Base-by-base conservation (phyloP, 306 rosid genomes). In the Trifolium fragiferum region DNA sequence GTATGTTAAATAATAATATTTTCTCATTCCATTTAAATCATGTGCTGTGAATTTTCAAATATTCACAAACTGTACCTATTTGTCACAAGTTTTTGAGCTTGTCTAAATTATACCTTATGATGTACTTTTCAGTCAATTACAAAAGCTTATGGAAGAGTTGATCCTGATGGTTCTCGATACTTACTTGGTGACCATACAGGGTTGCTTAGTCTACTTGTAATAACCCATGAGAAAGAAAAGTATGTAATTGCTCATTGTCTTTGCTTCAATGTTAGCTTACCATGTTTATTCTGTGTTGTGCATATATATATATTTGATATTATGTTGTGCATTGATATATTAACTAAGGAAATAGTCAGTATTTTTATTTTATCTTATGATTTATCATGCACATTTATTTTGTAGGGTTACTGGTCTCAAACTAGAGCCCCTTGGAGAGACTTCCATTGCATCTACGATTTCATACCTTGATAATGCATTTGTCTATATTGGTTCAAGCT, bases 81-180 rank as follows among this genome's bases (percentile, higher is more conserved):
- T 62, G 44, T 11, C 33, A 8, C 10, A 43, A 6, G 6, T 21
- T 83, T 81, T 78, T 68, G 37, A 40, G 21, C 66, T 75, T 60
- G n/a, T 59, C 23, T 77, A 60, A 9, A 65, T 86, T 61, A 80
- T 78, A 40, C 51, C 68, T 67, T 54, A 12, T 71, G 61, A 6
- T 74, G 64, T 78, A 66, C 66, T 67, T 78, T 75, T 54, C 62
- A 78, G 99, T 87, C 96, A 81, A 89, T 90, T 70, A 95, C 96
- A 47, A 90, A 83, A 85, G 96, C 99, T 70, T 95, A 92, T 83
- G 98, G 98, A 81, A 86, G 93, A 75, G 96, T 95, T 41, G 99
- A 95, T 86, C 88, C 97, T 41, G 99, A 95, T 81, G 99, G 99
- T 81, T 95, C 99, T 18, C 77, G 98, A 81, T 95, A 95, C 81